phyloP scores from a whole-genome alignment of 1,139 yeast species.

The Maudiozyma humilis region DNA sequence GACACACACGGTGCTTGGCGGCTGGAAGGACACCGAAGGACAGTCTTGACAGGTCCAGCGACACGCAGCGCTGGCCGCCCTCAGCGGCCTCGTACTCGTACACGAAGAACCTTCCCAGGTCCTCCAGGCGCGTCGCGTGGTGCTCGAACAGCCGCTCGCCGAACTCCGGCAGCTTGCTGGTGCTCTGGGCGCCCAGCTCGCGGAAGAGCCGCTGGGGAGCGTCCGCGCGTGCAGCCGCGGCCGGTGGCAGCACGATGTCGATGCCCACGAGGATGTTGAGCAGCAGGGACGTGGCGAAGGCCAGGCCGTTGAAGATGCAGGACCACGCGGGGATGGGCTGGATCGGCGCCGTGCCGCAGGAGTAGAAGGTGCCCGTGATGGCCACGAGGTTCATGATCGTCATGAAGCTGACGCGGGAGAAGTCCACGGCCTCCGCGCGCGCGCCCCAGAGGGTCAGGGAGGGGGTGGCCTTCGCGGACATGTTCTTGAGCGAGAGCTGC shows the following conservation, averaged over 20 bases:
- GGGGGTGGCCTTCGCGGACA: neutral
- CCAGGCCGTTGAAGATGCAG: conserved; percentile 1
- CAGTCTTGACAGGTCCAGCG: neutral
- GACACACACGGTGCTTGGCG: neutral
- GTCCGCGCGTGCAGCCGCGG: neutral
- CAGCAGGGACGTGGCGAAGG: neutral
- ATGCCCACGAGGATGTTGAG: conserved; percentile 1
- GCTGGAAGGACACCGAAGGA: neutral
- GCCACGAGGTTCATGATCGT: neutral
- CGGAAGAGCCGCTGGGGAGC: neutral
- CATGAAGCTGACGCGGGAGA: neutral
- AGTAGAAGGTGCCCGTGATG: neutral
- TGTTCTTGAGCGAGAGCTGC: neutral
- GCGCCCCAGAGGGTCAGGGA: neutral
- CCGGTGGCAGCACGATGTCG: neutral
- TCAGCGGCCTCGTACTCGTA: neutral
- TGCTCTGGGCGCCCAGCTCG: neutral
- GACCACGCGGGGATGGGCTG: neutral
- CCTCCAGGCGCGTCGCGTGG: neutral
- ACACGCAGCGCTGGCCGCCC: neutral
- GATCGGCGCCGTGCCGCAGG: neutral
- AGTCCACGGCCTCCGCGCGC: neutral
- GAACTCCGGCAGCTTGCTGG: neutral
- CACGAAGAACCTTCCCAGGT: neutral
- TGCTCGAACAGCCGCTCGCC: neutral